These are phyloP conservation scores for Rhizopus microsporus DNA, from an alignment of 371 early-diverging fungal genomes.

Conservation along the genomic window DNA sequence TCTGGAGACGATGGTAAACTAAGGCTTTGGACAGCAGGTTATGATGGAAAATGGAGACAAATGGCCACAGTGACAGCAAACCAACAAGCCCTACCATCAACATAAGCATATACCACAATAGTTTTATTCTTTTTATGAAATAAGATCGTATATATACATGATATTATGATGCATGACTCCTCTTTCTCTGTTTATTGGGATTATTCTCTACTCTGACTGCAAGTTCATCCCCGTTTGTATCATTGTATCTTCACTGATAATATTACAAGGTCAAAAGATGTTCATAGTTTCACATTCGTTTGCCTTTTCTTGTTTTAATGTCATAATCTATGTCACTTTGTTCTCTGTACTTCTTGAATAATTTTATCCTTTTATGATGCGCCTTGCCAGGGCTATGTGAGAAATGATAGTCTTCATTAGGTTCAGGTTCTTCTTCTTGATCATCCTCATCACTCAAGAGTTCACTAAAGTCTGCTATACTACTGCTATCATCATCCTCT, in stretches of 20 bases:
- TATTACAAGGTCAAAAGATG: neutral
- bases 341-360: neutral
- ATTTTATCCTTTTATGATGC: neutral
- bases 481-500: neutral
- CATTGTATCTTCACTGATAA: neutral
- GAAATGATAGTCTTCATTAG: neutral
- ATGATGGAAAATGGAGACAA: constrained; percentile 68
- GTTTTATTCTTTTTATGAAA: neutral
- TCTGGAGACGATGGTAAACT: constrained; percentile 93
- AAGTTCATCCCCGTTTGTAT: too few relatives aligned
- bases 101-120: neutral
- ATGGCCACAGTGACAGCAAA: constrained; percentile 65
- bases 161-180: neutral
- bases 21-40: constrained; percentile 82
- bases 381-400: neutral
- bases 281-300: too few relatives aligned
- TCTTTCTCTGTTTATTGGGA: neutral
- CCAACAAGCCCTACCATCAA: constrained; percentile 21
- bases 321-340: too few relatives aligned
- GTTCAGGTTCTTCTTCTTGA: neutral
- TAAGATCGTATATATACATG: neutral
- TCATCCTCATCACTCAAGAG: neutral
- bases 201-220: neutral
- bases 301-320: too few relatives aligned
- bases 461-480: neutral